phyloP scores from a whole-genome alignment of 2,329 filamentous ascomycete species.

The Magnaporthiopsis rhizophila region DNA sequence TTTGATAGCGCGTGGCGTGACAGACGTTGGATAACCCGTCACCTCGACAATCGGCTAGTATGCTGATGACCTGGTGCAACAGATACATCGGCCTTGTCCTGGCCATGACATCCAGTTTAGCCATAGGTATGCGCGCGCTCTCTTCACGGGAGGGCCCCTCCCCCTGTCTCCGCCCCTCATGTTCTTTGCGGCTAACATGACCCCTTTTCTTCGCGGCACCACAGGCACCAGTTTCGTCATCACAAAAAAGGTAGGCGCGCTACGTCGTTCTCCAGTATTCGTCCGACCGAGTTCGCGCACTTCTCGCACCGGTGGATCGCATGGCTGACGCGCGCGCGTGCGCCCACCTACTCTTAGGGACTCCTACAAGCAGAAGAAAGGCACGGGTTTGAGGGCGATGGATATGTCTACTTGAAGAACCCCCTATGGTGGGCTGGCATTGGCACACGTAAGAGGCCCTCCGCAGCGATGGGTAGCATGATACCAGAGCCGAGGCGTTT shows the following conservation, averaged over 20 bases:
- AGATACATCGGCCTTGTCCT: slow-evolving; percentile 72
- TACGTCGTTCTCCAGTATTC: not conserved
- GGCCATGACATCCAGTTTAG: slow-evolving; percentile 66
- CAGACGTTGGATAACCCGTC: no score
- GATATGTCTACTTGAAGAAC: slow-evolving; percentile 86
- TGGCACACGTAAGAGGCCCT: slow-evolving; percentile 58
- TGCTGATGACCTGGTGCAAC: slow-evolving; percentile 5
- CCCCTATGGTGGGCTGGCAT: slow-evolving; percentile 98
- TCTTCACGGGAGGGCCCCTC: slow-evolving; percentile 11
- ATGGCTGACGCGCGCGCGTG: not conserved
- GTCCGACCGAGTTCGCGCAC: not conserved
- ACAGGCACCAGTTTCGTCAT: slow-evolving; percentile 94
- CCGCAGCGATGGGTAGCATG: not conserved
- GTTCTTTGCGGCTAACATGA: slow-evolving; percentile 15
- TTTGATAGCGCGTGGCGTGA: not conserved
- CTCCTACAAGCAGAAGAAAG: slow-evolving; percentile 81
- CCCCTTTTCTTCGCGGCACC: slow-evolving; percentile 8
- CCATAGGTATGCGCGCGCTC: slow-evolving; percentile 55
- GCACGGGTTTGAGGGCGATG: slow-evolving; percentile 95
- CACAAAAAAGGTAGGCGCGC: slow-evolving; percentile 78
- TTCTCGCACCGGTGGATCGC: not conserved
- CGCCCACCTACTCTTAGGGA: slow-evolving; percentile 8
- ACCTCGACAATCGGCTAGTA: not conserved
- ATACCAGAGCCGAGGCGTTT: not conserved
- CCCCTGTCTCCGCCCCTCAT: slow-evolving; percentile 5